Conservation (phyloP, 768 basidiomycete species). For the Panaeolus cyanescens region DNA sequence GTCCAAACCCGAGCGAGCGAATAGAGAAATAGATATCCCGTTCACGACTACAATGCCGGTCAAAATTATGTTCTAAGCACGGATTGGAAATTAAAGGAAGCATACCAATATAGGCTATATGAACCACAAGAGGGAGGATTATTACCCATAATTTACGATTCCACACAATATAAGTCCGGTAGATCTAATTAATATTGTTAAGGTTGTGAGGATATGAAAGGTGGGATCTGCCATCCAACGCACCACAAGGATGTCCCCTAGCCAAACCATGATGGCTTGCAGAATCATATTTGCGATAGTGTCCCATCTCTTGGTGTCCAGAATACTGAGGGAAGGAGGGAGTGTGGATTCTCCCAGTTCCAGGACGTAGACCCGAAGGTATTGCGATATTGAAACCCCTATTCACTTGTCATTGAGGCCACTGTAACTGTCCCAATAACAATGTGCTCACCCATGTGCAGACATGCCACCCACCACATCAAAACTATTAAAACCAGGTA, state of each 20-base stretch:
- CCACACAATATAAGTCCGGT: slow-evolving; percentile 31
- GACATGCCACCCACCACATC: no score
- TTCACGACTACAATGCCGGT: slow-evolving; percentile 5
- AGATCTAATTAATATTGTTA: slow-evolving; percentile 18
- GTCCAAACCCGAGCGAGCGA: slow-evolving; percentile 26
- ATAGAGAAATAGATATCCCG: slow-evolving; percentile 20
- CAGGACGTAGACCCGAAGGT: no score
- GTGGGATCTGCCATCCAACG: slow-evolving; percentile 6
- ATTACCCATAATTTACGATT: slow-evolving; percentile 20
- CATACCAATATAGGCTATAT: slow-evolving; percentile 22
- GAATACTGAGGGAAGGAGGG: no score
- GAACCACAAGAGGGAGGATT: slow-evolving; percentile 20
- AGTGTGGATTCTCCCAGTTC: no score
- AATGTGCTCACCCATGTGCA: no score
- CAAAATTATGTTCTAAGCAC: not conserved
- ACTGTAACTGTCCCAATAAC: no score
- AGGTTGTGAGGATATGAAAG: not conserved
- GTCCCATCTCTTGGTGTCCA: slow-evolving; percentile 25
- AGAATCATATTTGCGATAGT: slow-evolving; percentile 20
- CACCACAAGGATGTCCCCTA: slow-evolving; percentile 29
- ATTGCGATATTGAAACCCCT: no score
- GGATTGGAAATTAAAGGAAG: no score
- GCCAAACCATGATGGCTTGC: slow-evolving; percentile 25
- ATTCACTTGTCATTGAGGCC: no score
- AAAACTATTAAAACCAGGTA: no score